A percentile compares a stretch with the other conserved stretches of the same genome.
Conservation (phyloP, 805 yeast genomes). For the Metschnikowia picachoensis region DNA sequence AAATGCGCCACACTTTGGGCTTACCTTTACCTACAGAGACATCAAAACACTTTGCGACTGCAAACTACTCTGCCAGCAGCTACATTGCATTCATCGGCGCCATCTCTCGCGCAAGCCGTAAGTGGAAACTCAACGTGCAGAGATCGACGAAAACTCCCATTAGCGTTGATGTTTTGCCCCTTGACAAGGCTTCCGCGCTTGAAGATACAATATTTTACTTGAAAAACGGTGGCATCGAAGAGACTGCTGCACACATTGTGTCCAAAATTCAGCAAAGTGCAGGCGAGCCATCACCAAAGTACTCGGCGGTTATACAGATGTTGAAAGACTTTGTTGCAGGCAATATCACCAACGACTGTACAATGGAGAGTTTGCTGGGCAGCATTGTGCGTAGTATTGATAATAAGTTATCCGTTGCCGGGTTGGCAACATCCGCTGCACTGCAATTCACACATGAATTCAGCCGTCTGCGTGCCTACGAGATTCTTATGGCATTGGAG, state of each 20-base stretch:
- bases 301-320: conserved; percentile 39
- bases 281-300: conserved; percentile 14
- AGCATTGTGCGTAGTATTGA: conserved; percentile 30
- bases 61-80: conserved; percentile 7
- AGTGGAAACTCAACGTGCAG: conserved; percentile 24
- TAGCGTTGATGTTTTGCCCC: conserved; percentile 33
- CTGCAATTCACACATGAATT: conserved; percentile 35
- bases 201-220: conserved; percentile 18
- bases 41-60: not conserved
- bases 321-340: conserved; percentile 56
- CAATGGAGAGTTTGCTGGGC: conserved; percentile 45
- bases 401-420: conserved; percentile 1
- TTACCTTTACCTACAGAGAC: conserved; percentile 3
- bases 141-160: conserved; percentile 28
- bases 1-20: conserved; percentile 2
- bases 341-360: conserved; percentile 43
- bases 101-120: conserved; percentile 10
- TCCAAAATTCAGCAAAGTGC: not conserved
- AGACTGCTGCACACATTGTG: conserved; percentile 21
- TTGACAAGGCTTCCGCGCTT: conserved; percentile 12
- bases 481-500: conserved; percentile 32
- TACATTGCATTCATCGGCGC: conserved; percentile 17
- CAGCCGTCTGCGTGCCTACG: conserved; percentile 51
- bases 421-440: conserved; percentile 1
- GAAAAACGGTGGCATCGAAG: conserved; percentile 19